These are phyloP conservation scores for Colletotrichum incanum DNA, from an alignment of 2,329 filamentous ascomycete species.

Conservation along the genomic window DNA sequence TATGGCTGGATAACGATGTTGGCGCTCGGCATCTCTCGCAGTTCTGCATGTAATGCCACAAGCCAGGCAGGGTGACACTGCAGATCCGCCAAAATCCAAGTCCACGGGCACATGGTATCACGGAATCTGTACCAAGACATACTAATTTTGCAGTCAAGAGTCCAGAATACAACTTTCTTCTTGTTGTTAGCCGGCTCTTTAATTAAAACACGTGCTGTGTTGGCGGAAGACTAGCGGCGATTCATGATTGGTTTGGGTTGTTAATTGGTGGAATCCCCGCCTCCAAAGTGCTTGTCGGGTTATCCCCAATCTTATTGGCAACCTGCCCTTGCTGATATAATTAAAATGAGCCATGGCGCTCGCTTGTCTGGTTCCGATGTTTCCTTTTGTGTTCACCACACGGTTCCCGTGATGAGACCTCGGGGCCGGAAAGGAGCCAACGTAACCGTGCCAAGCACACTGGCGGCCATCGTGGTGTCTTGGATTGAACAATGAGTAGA, in stretches of 20 bases:
- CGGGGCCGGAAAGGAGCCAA: constrained; percentile 7
- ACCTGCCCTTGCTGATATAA: neutral
- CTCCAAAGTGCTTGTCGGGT: constrained; percentile 9
- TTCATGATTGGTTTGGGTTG: neutral
- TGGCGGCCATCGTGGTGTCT: constrained; percentile 2
- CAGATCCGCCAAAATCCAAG: constrained; percentile 25
- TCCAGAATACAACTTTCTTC: neutral
- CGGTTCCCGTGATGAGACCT: constrained; percentile 24
- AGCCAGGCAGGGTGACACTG: neutral
- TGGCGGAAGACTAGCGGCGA: constrained; percentile 6
- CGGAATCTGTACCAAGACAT: neutral
- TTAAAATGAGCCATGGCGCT: constrained; percentile 22
- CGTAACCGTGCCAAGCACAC: constrained; percentile 11
- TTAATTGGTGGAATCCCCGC: constrained; percentile 23
- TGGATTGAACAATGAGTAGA: constrained; percentile 1
- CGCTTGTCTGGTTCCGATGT: constrained; percentile 38
- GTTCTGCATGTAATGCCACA: neutral
- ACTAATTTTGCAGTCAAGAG: neutral
- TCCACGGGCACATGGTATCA: constrained; percentile 8
- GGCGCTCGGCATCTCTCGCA: neutral
- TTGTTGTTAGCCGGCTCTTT: neutral
- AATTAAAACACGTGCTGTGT: neutral
- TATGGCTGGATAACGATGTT: neutral
- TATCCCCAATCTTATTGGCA: constrained; percentile 14
- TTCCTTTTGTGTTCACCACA: constrained; percentile 19